Evolutionary conservation across 495 filamentous ascomycete species (phyloP).

Genomic region (Apiosordaria backusii): DNA sequence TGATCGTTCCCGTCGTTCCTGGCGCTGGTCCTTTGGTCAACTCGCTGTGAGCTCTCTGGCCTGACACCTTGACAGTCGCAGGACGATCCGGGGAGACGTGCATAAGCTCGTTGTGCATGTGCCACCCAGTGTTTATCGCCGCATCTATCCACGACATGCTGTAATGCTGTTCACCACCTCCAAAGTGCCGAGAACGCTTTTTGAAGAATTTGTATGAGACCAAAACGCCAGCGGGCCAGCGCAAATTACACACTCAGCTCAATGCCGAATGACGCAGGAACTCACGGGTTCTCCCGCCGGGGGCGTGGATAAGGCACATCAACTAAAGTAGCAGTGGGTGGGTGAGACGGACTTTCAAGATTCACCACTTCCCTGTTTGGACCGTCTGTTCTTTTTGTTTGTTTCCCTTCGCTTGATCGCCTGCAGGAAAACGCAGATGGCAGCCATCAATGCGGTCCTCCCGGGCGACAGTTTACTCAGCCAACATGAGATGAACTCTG

Average conservation of each 20-base stretch:
- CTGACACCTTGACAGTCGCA: conserved; percentile 1
- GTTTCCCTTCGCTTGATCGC: not conserved
- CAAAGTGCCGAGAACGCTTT: not conserved
- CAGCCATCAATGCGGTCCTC: not conserved
- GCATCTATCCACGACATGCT: not conserved
- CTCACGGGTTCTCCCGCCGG: conserved; percentile 3
- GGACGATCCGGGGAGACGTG: conserved; percentile 1
- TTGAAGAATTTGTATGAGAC: not conserved
- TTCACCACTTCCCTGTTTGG: conserved; percentile 2
- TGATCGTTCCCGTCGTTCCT: conserved; percentile 4
- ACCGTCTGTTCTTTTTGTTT: conserved; percentile 2
- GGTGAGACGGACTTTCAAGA: not conserved
- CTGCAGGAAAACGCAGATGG: not conserved
- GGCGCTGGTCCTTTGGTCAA: not conserved
- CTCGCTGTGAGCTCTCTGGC: not conserved
- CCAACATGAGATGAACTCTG: not conserved
- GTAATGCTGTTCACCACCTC: not conserved
- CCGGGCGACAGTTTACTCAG: too few species aligned
- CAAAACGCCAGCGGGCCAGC: not conserved
- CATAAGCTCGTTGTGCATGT: not conserved
- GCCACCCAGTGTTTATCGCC: not conserved
- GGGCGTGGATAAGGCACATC: not conserved
- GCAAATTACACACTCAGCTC: not conserved
- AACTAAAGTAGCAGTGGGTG: too few species aligned
- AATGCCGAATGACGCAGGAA: conserved; percentile 9